Conservation (phyloP, 2,329 filamentous ascomycete species). For the Colletotrichum sojae region DNA sequence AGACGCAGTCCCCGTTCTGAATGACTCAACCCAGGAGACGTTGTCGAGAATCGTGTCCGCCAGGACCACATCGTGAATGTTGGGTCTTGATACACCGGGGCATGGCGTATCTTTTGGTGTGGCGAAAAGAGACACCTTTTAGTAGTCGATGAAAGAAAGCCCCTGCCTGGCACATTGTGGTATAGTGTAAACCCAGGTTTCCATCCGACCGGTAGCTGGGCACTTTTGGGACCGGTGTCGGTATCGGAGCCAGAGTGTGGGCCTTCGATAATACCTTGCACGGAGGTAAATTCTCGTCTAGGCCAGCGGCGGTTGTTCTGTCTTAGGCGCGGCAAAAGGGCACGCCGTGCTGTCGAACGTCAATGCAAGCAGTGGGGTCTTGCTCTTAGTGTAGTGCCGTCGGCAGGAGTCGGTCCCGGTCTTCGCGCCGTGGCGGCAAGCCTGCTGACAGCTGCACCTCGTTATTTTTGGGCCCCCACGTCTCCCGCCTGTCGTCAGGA, state of each 20-base stretch:
- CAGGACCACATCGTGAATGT: neutral
- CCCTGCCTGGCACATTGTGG: neutral
- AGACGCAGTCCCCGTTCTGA: constrained; percentile 4
- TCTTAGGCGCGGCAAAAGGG: constrained; percentile 31
- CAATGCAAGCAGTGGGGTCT: neutral
- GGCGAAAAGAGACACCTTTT: constrained; percentile 15
- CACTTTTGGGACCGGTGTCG: constrained; percentile 16
- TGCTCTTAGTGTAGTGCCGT: neutral
- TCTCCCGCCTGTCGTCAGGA: constrained; percentile 5
- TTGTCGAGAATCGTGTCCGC: constrained; percentile 11
- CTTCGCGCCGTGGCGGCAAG: constrained; percentile 26
- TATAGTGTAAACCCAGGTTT: constrained; percentile 2
- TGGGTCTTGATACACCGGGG: neutral
- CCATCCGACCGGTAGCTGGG: constrained; percentile 21
- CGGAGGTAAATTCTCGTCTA: constrained; percentile 22
- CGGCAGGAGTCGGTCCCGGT: constrained; percentile 29
- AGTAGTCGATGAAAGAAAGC: constrained; percentile 13
- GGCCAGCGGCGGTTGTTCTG: constrained; percentile 26
- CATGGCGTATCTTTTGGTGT: constrained; percentile 6
- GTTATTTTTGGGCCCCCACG: constrained; percentile 28
- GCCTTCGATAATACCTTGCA: constrained; percentile 18
- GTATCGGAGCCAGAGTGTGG: constrained; percentile 21
- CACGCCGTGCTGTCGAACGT: constrained; percentile 13
- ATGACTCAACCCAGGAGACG: constrained; percentile 25
- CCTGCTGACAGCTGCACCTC: constrained; percentile 26